Evolutionary conservation across 768 basidiomycete species (phyloP), one percentile per base, ranked within the genome.

Genomic region (Baorangia bicolor): DNA sequence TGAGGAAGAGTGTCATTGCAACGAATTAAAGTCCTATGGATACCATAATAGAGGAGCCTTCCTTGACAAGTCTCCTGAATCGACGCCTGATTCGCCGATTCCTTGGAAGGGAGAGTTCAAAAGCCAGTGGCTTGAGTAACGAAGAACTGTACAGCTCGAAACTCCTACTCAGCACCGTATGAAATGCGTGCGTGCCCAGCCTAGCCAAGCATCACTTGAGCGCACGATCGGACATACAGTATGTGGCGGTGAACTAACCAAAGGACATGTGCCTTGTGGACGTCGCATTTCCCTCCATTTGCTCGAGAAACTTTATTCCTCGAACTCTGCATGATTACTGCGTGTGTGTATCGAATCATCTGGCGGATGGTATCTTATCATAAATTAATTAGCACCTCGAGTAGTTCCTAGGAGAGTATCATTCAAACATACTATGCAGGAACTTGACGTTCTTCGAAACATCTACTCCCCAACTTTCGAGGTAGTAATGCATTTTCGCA

Each of bases 401-500:
- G 30, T 38, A 27, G 28, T 30, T 39, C 28, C 18, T n/a, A 7
- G 43, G 23, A 59, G 37, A 27, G 23, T 30, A 14, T 45, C 20
- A 28, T 39, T 10, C 11, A 43, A 28, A 69, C 80, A 49, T 61
- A 90, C 90, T 74, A 37, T 76, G 70, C 45, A 92, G 70, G 60
- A 90, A 90, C 18, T 65, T 64, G 28, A 65, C 64, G 53, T 78
- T 81, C 57, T 74, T 80, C 31, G 59, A 64, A n/a, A 75, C 60
- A 47, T 75, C 72, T 18, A 77, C 57, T 14, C 80, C 77, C 84
- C 84, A 88, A 49, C 79, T 78, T 34, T 80, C 77, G 33, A 98
- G 74, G 67, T 98, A 97, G 49, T 81, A 79, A 56, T 92, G 85
- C 80, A 93, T 88, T 74, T 92, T 96, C 78, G 94, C 86, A 0